Base-by-base conservation (phyloP, 371 early-diverging fungal species). In the Zopfochytrium polystomum region DNA sequence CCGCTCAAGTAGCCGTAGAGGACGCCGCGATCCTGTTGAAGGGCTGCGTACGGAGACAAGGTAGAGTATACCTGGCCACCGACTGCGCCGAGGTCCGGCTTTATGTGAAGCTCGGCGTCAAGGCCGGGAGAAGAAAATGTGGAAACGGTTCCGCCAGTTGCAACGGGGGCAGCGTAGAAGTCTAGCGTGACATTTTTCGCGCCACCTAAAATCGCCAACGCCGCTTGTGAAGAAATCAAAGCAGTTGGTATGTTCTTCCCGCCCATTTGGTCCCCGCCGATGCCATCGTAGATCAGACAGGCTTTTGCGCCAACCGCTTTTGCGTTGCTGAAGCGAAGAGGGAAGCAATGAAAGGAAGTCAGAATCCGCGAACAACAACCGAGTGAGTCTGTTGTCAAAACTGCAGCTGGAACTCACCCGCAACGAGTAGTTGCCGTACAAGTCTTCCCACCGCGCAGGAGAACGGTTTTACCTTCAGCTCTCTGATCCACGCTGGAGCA, bases 111-210 rank as follows among this genome's bases (percentile, higher is more conserved):
- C n/a, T n/a, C n/a, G n/a, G n/a, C n/a, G 53, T 49, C 52, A 15
- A 66, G 52, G 35, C 67, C 67, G 22, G 58, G 58, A n/a, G 58
- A 58, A n/a, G 80, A 75, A 64, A 80, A 82, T 34, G 48, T 54
- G 23, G 80, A 77, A 18, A 74, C 62, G 15, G 75, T 75, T 6
- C 67, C 70, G 7, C 68, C 75, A 23, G 69, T 26, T 3, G 65
- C 58, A 31, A 60, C 22, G 1, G 9, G 15, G 9, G 15, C 9
- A 26, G 44, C n/a, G 13, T 26, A 2, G 2, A n/a, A 9, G n/a
- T n/a, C n/a, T n/a, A n/a, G n/a, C 7, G 33, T 38, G 27, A 60
- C 38, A 11, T n/a, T n/a, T n/a, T n/a, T n/a, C n/a, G n/a, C n/a
- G n/a, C n/a, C n/a, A 27, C 55, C 67, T 15, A 67, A 3, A 42